Conservation (phyloP, 805 yeast genomes). For the Saccharomycopsis synnaedendra region DNA sequence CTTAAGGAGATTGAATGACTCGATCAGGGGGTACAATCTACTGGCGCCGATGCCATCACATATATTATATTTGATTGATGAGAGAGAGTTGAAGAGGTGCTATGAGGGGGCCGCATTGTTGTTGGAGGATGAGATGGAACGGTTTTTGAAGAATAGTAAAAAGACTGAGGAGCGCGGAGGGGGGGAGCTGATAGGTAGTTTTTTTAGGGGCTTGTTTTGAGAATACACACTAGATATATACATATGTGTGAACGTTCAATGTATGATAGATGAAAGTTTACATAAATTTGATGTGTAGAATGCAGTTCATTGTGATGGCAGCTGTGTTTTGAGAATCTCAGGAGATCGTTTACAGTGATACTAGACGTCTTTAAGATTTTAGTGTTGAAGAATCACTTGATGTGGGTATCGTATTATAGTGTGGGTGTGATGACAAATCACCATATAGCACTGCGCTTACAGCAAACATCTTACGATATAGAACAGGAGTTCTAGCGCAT, state of each 20-base stretch:
- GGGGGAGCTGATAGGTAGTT: background rate
- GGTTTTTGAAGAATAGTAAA: background rate
- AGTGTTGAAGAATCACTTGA: no score
- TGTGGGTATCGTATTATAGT: no score
- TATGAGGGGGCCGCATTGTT: constrained; percentile 23
- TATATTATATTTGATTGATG: constrained; percentile 35
- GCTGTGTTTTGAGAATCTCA: no score
- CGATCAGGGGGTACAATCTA: constrained; percentile 45
- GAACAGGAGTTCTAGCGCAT: no score
- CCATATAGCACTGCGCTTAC: no score
- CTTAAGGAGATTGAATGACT: constrained; percentile 33
- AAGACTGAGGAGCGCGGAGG: background rate
- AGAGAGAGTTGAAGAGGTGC: constrained; percentile 32
- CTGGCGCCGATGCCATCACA: constrained; percentile 56
- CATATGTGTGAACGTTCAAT: background rate
- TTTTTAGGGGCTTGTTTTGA: background rate
- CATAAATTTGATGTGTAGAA: no score
- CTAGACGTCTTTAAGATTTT: no score
- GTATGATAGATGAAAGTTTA: no score
- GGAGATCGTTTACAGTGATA: no score
- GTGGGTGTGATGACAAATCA: no score
- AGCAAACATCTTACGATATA: no score
- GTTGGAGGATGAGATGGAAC: background rate
- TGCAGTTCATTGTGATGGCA: no score
- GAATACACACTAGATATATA: background rate